A percentile compares a stretch with the other conserved stretches of the same genome.
phyloP scores from a whole-genome alignment of 1,139 yeast genomes.

The Lodderomyces pseudojiufengensis region DNA sequence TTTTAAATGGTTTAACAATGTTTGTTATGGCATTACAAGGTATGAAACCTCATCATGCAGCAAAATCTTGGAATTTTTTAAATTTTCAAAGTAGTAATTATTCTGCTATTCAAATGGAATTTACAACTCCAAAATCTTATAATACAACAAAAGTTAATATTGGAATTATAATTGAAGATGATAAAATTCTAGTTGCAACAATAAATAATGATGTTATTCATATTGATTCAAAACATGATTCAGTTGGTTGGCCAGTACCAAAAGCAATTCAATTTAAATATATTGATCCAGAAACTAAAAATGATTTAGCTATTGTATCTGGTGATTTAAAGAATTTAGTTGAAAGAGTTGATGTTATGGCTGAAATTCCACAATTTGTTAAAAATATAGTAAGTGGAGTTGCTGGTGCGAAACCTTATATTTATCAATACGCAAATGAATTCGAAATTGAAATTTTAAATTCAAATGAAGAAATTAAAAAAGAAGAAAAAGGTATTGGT shows the following conservation, averaged over 20 bases:
- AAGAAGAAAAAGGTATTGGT: conserved; percentile 59
- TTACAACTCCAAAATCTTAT: conserved; percentile 88
- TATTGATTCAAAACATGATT: conserved; percentile 57
- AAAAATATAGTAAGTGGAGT: conserved; percentile 91
- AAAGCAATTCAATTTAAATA: conserved; percentile 55
- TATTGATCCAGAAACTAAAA: conserved; percentile 26
- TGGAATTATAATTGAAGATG: conserved; percentile 68
- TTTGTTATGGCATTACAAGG: conserved; percentile 98
- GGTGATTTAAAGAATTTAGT: conserved; percentile 60
- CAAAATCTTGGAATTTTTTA: conserved; percentile 92
- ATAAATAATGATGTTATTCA: conserved; percentile 66
- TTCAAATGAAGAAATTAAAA: conserved; percentile 16
- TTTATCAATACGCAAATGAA: conserved; percentile 80
- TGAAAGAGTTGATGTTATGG: conserved; percentile 96
- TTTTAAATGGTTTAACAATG: conserved; percentile 62
- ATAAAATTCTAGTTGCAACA: conserved; percentile 62
- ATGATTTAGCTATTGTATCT: conserved; percentile 31
- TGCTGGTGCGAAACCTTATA: conserved; percentile 92
- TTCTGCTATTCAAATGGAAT: conserved; percentile 88
- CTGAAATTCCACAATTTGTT: conserved; percentile 91
- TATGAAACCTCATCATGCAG: conserved; percentile 99
- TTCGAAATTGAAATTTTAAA: conserved; percentile 32
- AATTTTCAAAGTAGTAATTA: conserved; percentile 77
- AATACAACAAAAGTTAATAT: conserved; percentile 77
- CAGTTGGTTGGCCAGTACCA: conserved; percentile 93